Base-by-base conservation (phyloP, 441 rosid genomes). In the Populus hybrid region DNA sequence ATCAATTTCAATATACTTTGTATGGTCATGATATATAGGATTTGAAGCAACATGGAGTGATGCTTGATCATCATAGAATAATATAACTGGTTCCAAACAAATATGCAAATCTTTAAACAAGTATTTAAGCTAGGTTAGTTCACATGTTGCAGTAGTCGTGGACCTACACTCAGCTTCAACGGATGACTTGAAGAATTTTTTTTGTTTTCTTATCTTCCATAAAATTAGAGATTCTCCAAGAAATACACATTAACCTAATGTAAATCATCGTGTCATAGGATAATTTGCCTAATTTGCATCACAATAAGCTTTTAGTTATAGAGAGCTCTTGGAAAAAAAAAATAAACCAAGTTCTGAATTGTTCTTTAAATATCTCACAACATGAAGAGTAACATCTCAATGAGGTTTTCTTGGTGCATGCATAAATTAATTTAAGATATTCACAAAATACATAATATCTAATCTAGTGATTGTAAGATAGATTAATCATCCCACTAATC, bases 281-380 rank as follows among this genome's bases (percentile, higher is more conserved):
- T 20, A 66, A n/a, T 20, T 14, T 64, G 36, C 63, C 77, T 64
- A 75, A 35, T 75, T 57, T 5, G 26, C 53, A 66, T 75, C 71
- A 75, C 16, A 66, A 1, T 28, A 73, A 8, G 53, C 42, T 14
- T 6, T 6, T 9, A 73, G 7, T 16, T 32, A 16, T 24, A 69
- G 0, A 26, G 0, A 1, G 8, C 0, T 69, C 0, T 35, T 69
- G 1, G 71, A 11, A 12, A 30, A 24, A 10, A 35, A 12, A 1
- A 75, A 40, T 1, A 75, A 3, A 0, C 64, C 63, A 1, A 0
- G 0, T 0, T 36, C 10, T 6, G 28, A 38, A 10, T 11, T 34
- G 0, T 8, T 14, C 3, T 64, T 75, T 1, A 75, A 10, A 20
- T 75, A 75, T 36, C 57, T 21, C 0, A 66, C 1, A 1, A 75